These are phyloP conservation scores for Tetrapisispora pingtungensis DNA, from an alignment of 805 yeast species.

Conservation along the genomic window DNA sequence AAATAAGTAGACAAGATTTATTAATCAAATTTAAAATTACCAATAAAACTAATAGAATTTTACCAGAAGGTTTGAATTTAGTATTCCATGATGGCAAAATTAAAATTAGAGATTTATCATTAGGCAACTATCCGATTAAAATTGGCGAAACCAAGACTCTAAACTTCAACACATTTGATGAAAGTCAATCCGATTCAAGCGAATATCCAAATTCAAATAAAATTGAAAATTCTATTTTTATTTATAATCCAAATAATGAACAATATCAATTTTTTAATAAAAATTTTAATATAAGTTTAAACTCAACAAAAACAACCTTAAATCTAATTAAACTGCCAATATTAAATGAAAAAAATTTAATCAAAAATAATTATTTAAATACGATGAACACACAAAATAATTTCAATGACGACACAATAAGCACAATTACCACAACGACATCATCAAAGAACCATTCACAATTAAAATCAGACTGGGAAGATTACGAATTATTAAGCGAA, in stretches of 20 bases:
- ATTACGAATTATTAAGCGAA: conserved; percentile 21
- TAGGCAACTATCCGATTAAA: background rate
- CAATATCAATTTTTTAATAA: background rate
- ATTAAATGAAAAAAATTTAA: background rate
- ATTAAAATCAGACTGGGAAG: conserved; percentile 13
- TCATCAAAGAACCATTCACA: background rate
- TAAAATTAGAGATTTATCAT: background rate
- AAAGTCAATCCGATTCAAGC: too few relatives aligned
- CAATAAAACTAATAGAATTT: background rate
- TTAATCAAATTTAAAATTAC: background rate
- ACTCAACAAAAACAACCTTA: too few relatives aligned
- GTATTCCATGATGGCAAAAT: background rate
- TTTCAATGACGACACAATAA: conserved; percentile 9
- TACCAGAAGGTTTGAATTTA: conserved; percentile 10
- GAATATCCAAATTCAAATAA: background rate
- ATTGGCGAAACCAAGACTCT: background rate
- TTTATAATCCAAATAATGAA: background rate
- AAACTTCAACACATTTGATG: background rate
- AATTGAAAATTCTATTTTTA: background rate
- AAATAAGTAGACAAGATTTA: background rate
- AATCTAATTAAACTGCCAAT: background rate
- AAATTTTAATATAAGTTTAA: background rate
- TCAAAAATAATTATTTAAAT: background rate
- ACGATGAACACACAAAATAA: too few relatives aligned
- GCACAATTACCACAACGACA: conserved; percentile 10